Conservation (phyloP, 2,329 filamentous ascomycete genomes). For the Fusarium keratoplasticum region DNA sequence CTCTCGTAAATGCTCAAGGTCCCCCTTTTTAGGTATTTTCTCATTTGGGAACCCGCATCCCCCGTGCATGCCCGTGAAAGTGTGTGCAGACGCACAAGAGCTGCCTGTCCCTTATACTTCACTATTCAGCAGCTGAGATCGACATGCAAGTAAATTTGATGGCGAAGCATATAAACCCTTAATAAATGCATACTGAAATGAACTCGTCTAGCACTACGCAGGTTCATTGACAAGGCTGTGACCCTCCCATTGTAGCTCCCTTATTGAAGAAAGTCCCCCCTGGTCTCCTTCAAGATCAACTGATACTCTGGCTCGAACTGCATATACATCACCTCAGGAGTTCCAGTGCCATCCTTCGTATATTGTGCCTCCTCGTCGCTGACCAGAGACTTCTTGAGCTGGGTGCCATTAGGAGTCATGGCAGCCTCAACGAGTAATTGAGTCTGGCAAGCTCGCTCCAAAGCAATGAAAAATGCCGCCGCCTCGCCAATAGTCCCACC, state of each 20-base stretch:
- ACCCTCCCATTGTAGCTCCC: background rate
- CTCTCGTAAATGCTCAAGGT: too few species aligned
- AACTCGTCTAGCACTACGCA: background rate
- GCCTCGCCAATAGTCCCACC: constrained; percentile 78
- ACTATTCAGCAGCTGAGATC: background rate
- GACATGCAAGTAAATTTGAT: background rate
- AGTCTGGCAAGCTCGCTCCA: constrained; percentile 75
- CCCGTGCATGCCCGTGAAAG: background rate
- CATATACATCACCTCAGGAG: constrained; percentile 42
- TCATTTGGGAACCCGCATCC: too few species aligned
- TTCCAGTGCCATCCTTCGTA: constrained; percentile 41
- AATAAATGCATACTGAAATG: too few species aligned
- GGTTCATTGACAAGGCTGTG: background rate
- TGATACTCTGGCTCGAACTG: constrained; percentile 43
- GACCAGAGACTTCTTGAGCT: constrained; percentile 51
- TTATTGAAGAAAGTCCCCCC: constrained; percentile 33
- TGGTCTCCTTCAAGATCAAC: constrained; percentile 25
- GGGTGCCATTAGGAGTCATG: constrained; percentile 35
- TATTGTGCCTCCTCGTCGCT: constrained; percentile 56
- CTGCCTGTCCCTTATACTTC: background rate
- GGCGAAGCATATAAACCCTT: too few species aligned
- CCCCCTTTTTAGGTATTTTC: too few species aligned
- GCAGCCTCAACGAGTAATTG: constrained; percentile 77
- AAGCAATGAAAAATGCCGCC: constrained; percentile 73
- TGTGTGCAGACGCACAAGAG: background rate